Percentiles rank a stretch among this genome's conserved stretches.
Evolutionary conservation across 164 flowering plant genomes (phyloP).

Genomic region (Nymphaea thermarum): DNA sequence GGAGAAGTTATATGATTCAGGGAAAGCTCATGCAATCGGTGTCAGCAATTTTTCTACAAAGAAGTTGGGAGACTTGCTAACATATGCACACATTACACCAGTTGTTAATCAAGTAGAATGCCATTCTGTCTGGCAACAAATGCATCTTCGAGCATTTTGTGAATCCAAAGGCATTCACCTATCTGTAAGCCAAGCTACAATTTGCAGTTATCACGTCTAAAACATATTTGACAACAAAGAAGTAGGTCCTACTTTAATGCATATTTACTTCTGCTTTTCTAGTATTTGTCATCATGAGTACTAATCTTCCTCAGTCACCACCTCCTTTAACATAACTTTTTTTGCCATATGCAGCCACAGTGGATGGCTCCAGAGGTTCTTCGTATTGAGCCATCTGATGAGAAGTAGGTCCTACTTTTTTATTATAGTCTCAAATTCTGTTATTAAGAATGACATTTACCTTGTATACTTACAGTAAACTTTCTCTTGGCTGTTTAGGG

Average conservation of each 20-base stretch:
- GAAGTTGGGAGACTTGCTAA: conserved; percentile 40
- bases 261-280: neutral
- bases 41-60: conserved; percentile 60
- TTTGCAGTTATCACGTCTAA: conserved; percentile 59
- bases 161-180: conserved; percentile 40
- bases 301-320: neutral
- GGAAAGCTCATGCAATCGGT: conserved; percentile 52
- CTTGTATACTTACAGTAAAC: too few relatives aligned
- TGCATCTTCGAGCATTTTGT: conserved; percentile 38
- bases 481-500: conserved; percentile 24
- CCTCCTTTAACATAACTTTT: neutral
- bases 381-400: conserved; percentile 88
- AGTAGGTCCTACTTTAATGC: conserved; percentile 84
- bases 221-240: conserved; percentile 63
- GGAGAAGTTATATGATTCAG: conserved; percentile 44
- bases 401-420: conserved; percentile 52
- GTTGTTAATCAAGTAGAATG: conserved; percentile 68
- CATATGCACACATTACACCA: conserved; percentile 34
- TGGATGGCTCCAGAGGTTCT: conserved; percentile 99
- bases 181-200: conserved; percentile 17
- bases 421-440: neutral
- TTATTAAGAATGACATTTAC: too few relatives aligned
- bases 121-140: conserved; percentile 56
- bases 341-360: conserved; percentile 64
- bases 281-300: neutral